These are phyloP conservation scores for Astrephomene gubernaculifera DNA, from an alignment of 139 green algal genomes.

Conservation along the genomic window DNA sequence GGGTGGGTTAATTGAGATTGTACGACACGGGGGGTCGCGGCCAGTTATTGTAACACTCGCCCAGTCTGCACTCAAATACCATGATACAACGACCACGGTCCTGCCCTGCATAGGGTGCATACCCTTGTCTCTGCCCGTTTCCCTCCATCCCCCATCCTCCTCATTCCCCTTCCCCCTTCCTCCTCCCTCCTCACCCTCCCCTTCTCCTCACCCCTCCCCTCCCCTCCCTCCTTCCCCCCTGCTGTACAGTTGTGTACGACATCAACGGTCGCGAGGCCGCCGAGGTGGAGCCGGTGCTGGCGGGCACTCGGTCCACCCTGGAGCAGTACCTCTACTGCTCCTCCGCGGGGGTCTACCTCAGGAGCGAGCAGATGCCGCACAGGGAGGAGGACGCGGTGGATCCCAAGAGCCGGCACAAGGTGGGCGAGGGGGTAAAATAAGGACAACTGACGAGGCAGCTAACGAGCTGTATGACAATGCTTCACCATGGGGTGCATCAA, in stretches of 20 bases:
- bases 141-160: no score
- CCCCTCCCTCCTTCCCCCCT: neutral
- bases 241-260: conserved; percentile 97
- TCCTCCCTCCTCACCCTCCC: neutral
- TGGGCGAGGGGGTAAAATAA: no score
- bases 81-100: no score
- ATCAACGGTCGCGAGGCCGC: conserved; percentile 95
- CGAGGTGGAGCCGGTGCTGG: conserved; percentile 83
- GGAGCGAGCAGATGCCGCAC: conserved; percentile 95
- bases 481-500: neutral
- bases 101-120: no score
- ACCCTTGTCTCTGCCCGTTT: no score
- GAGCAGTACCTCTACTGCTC: conserved; percentile 80
- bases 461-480: no score
- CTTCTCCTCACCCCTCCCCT: neutral
- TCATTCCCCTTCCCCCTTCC: neutral
- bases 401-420: conserved; percentile 94
- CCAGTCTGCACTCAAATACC: no score
- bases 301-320: conserved; percentile 52
- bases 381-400: conserved; percentile 91
- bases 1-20: conserved; percentile 59
- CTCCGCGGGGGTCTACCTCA: conserved; percentile 95
- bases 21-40: no score
- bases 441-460: no score
- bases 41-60: no score